Percentiles rank a stretch among this genome's conserved stretches.
Evolutionary conservation across 371 early-diverging fungal genomes (phyloP).

Genomic region (Choanephora cucurbitarum): DNA sequence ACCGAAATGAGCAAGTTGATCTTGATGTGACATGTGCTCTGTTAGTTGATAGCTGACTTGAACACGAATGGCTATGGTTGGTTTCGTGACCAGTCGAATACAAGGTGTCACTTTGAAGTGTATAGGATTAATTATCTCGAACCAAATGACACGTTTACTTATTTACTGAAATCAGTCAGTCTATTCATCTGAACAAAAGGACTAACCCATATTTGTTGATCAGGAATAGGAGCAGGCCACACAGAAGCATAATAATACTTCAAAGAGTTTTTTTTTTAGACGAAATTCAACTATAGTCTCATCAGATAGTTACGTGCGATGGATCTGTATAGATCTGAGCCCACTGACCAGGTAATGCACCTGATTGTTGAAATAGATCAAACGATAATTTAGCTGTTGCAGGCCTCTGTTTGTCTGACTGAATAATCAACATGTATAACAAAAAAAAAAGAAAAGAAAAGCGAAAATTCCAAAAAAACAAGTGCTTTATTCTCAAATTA

Average conservation of each 20-base stretch:
- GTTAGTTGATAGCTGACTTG: conserved; percentile 16
- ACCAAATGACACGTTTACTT: no score
- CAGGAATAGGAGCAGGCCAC: conserved; percentile 30
- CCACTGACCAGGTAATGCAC: conserved; percentile 26
- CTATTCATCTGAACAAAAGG: conserved; percentile 6
- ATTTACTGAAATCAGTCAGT: background rate
- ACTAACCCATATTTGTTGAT: conserved; percentile 15
- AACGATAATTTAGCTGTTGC: conserved; percentile 31
- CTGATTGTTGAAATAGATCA: conserved; percentile 8
- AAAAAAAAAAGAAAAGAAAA: background rate
- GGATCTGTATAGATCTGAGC: conserved; percentile 8
- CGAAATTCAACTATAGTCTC: background rate
- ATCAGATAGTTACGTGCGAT: background rate
- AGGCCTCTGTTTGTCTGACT: conserved; percentile 7
- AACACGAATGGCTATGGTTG: conserved; percentile 20
- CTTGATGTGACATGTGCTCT: conserved; percentile 16
- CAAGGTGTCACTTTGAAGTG: background rate
- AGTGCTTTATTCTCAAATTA: conserved; percentile 29
- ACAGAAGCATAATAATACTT: conserved; percentile 28
- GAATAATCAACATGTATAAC: conserved; percentile 7
- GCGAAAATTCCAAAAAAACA: no score
- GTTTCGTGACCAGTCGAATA: conserved; percentile 15
- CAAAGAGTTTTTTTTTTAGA: no score
- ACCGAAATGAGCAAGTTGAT: conserved; percentile 28
- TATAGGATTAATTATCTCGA: background rate